These are phyloP conservation scores for Teratosphaeria zuluensis DNA, from an alignment of 2,329 filamentous ascomycete genomes.

Conservation along the genomic window DNA sequence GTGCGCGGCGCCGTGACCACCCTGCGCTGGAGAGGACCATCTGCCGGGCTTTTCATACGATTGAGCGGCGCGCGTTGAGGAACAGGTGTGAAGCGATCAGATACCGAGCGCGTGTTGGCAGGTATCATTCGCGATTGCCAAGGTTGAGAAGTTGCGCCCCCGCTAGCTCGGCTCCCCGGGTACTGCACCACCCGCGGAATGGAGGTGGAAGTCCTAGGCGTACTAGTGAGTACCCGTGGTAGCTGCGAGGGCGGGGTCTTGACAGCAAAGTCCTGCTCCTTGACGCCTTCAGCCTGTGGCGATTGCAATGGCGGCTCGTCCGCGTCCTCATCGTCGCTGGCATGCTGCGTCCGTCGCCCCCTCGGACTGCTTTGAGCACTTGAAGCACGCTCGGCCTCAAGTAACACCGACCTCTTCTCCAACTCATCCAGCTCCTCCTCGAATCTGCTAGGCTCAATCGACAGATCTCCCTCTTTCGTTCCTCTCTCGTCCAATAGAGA, in stretches of 20 bases:
- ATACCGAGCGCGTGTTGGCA: constrained; percentile 1
- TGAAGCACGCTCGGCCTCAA: constrained; percentile 15
- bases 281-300: not conserved
- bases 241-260: not conserved
- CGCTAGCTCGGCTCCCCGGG: constrained; percentile 11
- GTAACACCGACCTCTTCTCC: constrained; percentile 15
- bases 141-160: constrained; percentile 15
- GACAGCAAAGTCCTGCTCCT: not conserved
- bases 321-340: not conserved
- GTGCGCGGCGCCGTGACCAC: constrained; percentile 3
- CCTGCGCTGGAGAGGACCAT: constrained; percentile 6
- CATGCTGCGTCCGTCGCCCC: not conserved
- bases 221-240: constrained; percentile 11
- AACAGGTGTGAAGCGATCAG: constrained; percentile 10
- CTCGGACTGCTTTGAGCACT: constrained; percentile 11
- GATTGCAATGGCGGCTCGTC: not conserved
- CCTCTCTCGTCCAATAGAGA: constrained; percentile 21
- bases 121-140: constrained; percentile 4
- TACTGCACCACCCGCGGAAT: constrained; percentile 15
- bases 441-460: constrained; percentile 23
- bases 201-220: constrained; percentile 16
- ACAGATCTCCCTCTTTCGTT: constrained; percentile 23
- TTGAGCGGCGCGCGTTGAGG: constrained; percentile 13
- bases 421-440: constrained; percentile 22
- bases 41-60: constrained; percentile 14